These are phyloP conservation scores for Suillus ampliporus DNA, from an alignment of 768 basidiomycete species.

Conservation along the genomic window DNA sequence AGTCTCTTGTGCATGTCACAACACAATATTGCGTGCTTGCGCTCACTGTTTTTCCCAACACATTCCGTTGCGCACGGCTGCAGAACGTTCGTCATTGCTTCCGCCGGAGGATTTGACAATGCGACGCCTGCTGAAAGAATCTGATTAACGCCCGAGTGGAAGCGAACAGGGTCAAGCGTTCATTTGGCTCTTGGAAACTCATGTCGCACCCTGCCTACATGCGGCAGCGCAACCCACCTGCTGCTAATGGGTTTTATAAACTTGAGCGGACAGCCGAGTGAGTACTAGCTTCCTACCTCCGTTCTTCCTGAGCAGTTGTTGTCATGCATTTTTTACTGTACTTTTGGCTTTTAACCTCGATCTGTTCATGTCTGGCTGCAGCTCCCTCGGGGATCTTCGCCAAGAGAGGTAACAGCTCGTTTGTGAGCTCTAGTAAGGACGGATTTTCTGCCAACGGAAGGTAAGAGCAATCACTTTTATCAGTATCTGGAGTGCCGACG, in stretches of 20 bases:
- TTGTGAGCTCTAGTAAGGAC: slow-evolving; percentile 49
- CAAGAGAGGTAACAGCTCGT: slow-evolving; percentile 42
- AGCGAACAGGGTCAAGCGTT: not conserved
- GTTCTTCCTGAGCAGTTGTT: not conserved
- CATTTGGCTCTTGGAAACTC: not conserved
- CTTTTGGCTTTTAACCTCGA: not conserved
- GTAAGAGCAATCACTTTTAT: slow-evolving; percentile 30
- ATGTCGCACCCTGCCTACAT: too few species aligned
- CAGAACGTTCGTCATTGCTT: too few species aligned
- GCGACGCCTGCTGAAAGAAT: too few species aligned
- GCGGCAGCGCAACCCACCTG: too few species aligned
- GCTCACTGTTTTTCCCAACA: not conserved
- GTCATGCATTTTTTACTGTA: not conserved
- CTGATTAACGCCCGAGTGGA: not conserved
- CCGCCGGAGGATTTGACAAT: too few species aligned
- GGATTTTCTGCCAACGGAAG: slow-evolving; percentile 61
- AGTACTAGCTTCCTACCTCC: not conserved
- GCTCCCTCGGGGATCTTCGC: slow-evolving; percentile 37
- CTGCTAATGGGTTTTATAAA: not conserved
- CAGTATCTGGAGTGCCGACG: not conserved
- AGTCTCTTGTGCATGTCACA: too few species aligned
- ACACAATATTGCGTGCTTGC: not conserved
- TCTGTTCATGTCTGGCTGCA: slow-evolving; percentile 20
- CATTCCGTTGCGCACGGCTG: too few species aligned
- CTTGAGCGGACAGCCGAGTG: not conserved